Conservation (phyloP, 1,139 yeast species). For the Protomyces inundatus region DNA sequence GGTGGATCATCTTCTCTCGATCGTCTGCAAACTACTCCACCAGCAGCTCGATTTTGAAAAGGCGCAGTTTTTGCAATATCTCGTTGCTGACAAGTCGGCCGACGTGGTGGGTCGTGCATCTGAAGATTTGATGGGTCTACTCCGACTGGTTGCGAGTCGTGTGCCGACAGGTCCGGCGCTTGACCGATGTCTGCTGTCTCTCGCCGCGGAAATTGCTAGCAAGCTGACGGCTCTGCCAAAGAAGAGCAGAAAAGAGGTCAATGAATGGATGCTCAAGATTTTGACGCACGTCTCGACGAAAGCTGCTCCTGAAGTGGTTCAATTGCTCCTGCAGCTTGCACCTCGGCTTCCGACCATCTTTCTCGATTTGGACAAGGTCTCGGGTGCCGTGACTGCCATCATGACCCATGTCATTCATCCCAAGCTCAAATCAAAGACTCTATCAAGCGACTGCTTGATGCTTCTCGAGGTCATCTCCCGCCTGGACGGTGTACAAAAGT, state of each 20-base stretch:
- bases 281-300: background rate
- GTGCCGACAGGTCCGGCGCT: background rate
- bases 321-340: background rate
- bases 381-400: background rate
- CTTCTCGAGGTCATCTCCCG: background rate
- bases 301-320: background rate
- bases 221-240: background rate
- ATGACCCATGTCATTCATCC: constrained; percentile 7
- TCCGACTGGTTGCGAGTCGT: background rate
- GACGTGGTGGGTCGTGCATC: background rate
- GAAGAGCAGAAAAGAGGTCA: background rate
- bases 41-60: background rate
- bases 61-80: background rate
- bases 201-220: background rate
- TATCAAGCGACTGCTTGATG: background rate
- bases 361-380: background rate
- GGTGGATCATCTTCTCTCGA: background rate
- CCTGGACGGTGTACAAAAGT: background rate
- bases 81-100: background rate
- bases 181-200: background rate
- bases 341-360: background rate
- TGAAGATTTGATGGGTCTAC: background rate
- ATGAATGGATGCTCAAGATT: background rate
- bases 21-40: background rate
- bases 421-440: background rate